Evolutionary conservation across 495 filamentous ascomycete species (phyloP).

Genomic region (Aspergillus taichungensis): DNA sequence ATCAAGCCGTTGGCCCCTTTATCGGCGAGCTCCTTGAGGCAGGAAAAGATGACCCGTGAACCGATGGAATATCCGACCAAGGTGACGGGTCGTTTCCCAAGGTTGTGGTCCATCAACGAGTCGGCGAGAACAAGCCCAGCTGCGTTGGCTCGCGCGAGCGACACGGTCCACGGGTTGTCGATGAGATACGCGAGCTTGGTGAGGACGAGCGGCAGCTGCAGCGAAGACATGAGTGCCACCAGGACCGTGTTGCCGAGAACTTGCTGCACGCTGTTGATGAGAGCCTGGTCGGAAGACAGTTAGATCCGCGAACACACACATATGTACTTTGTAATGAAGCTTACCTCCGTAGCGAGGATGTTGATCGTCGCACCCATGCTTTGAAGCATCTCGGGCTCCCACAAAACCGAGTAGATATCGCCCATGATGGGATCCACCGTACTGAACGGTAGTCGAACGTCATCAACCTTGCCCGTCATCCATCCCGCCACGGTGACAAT

Average conservation of each 20-base stretch:
- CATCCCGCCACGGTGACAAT: conserved; percentile 95
- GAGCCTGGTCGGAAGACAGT: conserved; percentile 47
- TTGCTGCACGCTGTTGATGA: conserved; percentile 94
- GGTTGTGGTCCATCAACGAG: conserved; percentile 82
- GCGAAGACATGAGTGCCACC: conserved; percentile 78
- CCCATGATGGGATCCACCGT: conserved; percentile 98
- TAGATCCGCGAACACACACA: background rate
- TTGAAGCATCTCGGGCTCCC: conserved; percentile 97
- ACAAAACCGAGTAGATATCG: conserved; percentile 92
- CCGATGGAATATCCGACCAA: conserved; percentile 96
- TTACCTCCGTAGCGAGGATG: conserved; percentile 93
- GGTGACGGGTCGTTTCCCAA: conserved; percentile 85
- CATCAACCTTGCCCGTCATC: conserved; percentile 98
- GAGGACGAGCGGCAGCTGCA: conserved; percentile 87
- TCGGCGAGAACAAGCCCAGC: conserved; percentile 94
- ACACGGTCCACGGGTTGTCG: conserved; percentile 97
- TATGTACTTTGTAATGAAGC: conserved; percentile 5
- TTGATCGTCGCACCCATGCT: conserved; percentile 98
- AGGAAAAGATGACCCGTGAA: conserved; percentile 85
- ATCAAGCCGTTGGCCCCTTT: conserved; percentile 86
- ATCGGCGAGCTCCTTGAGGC: conserved; percentile 75
- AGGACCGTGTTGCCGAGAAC: conserved; percentile 86
- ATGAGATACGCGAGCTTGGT: conserved; percentile 95
- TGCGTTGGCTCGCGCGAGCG: conserved; percentile 75
- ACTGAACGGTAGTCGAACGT: conserved; percentile 89